A percentile compares a stretch with the other conserved stretches of the same genome.
These are phyloP conservation scores for Acacia acuminata DNA, from an alignment of 306 rosid genomes.

Conservation along the genomic window DNA sequence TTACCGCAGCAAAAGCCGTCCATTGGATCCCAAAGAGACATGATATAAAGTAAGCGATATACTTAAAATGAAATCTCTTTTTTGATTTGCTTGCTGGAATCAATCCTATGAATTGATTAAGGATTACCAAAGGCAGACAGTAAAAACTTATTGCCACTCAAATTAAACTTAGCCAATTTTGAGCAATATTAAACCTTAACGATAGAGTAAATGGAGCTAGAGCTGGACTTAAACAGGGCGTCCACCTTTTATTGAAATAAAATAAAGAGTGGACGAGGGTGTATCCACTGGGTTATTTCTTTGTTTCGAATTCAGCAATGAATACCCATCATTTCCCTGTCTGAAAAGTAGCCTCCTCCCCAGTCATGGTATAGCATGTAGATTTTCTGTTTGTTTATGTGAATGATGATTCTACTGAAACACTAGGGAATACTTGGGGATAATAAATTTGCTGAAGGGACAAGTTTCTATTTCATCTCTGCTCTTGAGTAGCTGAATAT, in stretches of 20 bases:
- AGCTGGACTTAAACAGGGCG: not conserved
- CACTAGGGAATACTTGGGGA: constrained; percentile 3
- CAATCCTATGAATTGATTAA: not conserved
- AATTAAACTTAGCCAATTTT: not conserved
- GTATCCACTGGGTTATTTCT: not conserved
- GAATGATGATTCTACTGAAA: not conserved
- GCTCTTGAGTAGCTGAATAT: constrained; percentile 11
- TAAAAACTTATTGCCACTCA: not conserved
- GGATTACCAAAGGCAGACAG: not conserved
- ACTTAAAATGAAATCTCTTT: not conserved
- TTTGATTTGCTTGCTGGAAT: not conserved
- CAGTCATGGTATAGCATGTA: constrained; percentile 4
- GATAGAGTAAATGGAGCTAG: not conserved
- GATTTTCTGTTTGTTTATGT: constrained; percentile 18
- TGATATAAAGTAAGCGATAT: not conserved
- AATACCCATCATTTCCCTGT: not conserved
- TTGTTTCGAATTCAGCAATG: not conserved
- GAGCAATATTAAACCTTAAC: not conserved
- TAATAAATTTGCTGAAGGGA: not conserved
- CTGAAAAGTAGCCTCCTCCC: constrained; percentile 13
- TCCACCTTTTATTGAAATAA: not conserved
- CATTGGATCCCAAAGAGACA: not conserved
- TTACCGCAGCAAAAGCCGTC: not conserved
- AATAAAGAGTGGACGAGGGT: not conserved
- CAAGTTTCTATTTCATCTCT: not conserved